These are phyloP conservation scores for Geotrichum siamense DNA, from an alignment of 1,139 yeast species.

Conservation along the genomic window DNA sequence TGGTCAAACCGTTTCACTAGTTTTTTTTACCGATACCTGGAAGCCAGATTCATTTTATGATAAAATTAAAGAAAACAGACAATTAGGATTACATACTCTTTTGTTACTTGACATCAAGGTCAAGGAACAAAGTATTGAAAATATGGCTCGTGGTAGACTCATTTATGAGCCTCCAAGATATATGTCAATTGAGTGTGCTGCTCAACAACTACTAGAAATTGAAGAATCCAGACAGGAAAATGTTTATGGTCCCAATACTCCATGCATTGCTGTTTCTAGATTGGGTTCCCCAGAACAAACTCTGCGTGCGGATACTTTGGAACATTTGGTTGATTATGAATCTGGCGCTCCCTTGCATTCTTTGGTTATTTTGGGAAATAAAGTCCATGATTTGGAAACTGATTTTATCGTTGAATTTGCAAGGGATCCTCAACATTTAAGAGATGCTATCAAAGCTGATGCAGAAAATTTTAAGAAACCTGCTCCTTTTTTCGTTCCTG, in stretches of 20 bases:
- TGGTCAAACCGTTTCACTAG: conserved; percentile 94
- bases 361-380: conserved; percentile 82
- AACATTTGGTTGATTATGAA: conserved; percentile 62
- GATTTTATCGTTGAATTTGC: conserved; percentile 78
- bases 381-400: conserved; percentile 86
- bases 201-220: conserved; percentile 76
- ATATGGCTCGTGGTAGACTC: conserved; percentile 85
- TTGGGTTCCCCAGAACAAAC: conserved; percentile 78
- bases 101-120: conserved; percentile 88
- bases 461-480: conserved; percentile 59
- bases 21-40: conserved; percentile 92
- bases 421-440: conserved; percentile 45
- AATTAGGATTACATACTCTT: conserved; percentile 84
- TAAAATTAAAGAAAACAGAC: conserved; percentile 81
- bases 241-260: conserved; percentile 70
- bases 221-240: conserved; percentile 68
- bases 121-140: conserved; percentile 91
- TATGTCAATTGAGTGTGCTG: conserved; percentile 88
- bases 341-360: conserved; percentile 95
- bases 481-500: conserved; percentile 17
- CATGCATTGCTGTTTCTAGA: conserved; percentile 89
- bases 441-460: conserved; percentile 53
- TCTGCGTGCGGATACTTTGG: conserved; percentile 78
- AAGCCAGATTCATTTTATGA: conserved; percentile 92
- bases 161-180: conserved; percentile 96